Evolutionary conservation across 164 flowering plant genomes (phyloP).

Genomic region (Taxillus chinensis): DNA sequence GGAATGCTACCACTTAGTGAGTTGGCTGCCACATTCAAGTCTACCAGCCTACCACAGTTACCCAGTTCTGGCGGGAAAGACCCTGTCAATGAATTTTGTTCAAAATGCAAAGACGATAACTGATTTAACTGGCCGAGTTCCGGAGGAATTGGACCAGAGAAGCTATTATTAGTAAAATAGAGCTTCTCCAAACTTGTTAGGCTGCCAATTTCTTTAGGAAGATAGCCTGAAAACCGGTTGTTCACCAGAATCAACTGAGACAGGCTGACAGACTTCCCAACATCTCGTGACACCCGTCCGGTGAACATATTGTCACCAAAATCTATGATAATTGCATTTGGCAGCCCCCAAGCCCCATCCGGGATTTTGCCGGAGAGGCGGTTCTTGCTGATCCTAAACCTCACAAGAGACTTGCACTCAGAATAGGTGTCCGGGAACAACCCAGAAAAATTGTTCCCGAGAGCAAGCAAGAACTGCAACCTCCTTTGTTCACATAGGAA

Average conservation of each 20-base stretch:
- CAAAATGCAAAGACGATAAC: constrained; percentile 59
- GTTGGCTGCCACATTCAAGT: constrained; percentile 65
- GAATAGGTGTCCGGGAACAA: constrained; percentile 55
- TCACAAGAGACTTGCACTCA: constrained; percentile 51
- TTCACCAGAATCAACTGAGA: constrained; percentile 46
- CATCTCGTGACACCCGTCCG: constrained; percentile 46
- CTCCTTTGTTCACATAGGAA: constrained; percentile 49
- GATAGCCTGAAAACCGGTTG: constrained; percentile 60
- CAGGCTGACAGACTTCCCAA: constrained; percentile 43
- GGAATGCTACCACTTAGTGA: constrained; percentile 61
- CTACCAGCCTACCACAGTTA: constrained; percentile 48
- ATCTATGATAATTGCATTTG: constrained; percentile 53
- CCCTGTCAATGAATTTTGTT: constrained; percentile 52
- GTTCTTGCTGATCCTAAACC: constrained; percentile 65
- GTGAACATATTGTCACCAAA: constrained; percentile 54
- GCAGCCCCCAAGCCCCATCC: constrained; percentile 65
- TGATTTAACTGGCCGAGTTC: constrained; percentile 44
- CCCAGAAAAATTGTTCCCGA: constrained; percentile 67
- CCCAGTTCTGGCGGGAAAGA: constrained; percentile 56
- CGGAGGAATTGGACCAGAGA: constrained; percentile 58
- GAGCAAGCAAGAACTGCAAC: constrained; percentile 51
- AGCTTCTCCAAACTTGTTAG: constrained; percentile 45
- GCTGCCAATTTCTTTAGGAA: constrained; percentile 56
- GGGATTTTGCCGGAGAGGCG: constrained; percentile 53
- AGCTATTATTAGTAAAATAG: constrained; percentile 36